These are phyloP conservation scores for Durio zibethinus DNA, from an alignment of 345 rosid genomes.

Conservation along the genomic window DNA sequence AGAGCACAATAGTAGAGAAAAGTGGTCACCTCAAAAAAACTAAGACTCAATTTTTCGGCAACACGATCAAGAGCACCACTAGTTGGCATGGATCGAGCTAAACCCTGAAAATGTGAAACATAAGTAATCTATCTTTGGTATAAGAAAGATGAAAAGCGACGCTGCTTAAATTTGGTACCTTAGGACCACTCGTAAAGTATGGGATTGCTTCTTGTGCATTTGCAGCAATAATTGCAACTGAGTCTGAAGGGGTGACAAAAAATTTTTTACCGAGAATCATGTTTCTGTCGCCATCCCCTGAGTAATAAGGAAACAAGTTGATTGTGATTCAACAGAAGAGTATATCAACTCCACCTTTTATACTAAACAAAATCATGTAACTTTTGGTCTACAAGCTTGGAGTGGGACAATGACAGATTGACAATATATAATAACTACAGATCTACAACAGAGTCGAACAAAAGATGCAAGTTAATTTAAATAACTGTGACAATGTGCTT, in stretches of 20 bases:
- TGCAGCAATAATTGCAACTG: slow-evolving; percentile 92
- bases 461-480: neutral
- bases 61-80: slow-evolving; percentile 96
- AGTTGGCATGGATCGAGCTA: slow-evolving; percentile 97
- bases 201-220: slow-evolving; percentile 85
- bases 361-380: neutral
- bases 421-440: neutral
- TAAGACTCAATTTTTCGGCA: slow-evolving; percentile 76
- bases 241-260: slow-evolving; percentile 92
- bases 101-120: slow-evolving; percentile 49
- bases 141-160: neutral
- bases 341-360: neutral
- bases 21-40: slow-evolving; percentile 70
- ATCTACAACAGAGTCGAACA: neutral
- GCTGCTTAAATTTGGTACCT: slow-evolving; percentile 42
- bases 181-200: slow-evolving; percentile 68
- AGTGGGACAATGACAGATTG: neutral
- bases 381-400: neutral
- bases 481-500: neutral
- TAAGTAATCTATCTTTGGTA: slow-evolving; percentile 7
- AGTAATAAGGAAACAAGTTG: slow-evolving; percentile 13
- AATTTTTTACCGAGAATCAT: slow-evolving; percentile 83
- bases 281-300: slow-evolving; percentile 97
- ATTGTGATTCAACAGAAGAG: neutral
- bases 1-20: slow-evolving; percentile 15